Evolutionary conservation across 352 stramenopile genomes (phyloP).

Genomic region (Phytophthora europaea): DNA sequence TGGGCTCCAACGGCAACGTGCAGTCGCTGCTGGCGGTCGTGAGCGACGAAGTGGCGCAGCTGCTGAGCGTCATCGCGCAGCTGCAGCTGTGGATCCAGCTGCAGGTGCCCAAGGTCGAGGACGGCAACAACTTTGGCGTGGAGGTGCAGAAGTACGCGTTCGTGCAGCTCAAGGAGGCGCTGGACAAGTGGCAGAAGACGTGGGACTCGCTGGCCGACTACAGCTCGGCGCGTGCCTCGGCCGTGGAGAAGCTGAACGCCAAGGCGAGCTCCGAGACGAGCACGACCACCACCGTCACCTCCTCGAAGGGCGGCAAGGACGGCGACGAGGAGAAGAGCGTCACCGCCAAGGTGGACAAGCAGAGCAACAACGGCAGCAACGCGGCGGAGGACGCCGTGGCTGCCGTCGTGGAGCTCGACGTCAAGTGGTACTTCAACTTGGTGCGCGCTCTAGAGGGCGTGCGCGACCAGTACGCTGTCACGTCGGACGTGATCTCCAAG

Average conservation of each 20-base stretch:
- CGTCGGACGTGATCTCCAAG: constrained; percentile 75
- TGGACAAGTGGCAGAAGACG: constrained; percentile 78
- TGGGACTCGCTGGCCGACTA: constrained; percentile 85
- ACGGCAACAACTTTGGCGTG: constrained; percentile 92
- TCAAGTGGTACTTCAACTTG: constrained; percentile 91
- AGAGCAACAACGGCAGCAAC: constrained; percentile 41
- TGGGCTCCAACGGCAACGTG: constrained; percentile 56
- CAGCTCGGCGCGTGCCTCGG: constrained; percentile 63
- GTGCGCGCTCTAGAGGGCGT: constrained; percentile 72
- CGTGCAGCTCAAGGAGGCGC: constrained; percentile 73
- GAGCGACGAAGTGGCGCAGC: constrained; percentile 64
- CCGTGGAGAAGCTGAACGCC: constrained; percentile 79
- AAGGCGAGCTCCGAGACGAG: constrained; percentile 72
- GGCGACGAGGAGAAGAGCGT: constrained; percentile 81
- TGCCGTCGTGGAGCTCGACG: constrained; percentile 76
- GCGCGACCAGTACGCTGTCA: constrained; percentile 82
- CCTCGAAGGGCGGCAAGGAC: constrained; percentile 70
- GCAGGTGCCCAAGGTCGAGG: constrained; percentile 77
- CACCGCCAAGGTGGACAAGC: constrained; percentile 67
- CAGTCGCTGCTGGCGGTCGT: constrained; percentile 51
- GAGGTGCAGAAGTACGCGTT: constrained; percentile 86
- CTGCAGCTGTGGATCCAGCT: constrained; percentile 83
- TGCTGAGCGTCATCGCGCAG: constrained; percentile 55
- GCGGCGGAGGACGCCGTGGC: constrained; percentile 68
- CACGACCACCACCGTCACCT: constrained; percentile 66